Conservation (phyloP, 331 rosid species). For the Cydonia oblonga region DNA sequence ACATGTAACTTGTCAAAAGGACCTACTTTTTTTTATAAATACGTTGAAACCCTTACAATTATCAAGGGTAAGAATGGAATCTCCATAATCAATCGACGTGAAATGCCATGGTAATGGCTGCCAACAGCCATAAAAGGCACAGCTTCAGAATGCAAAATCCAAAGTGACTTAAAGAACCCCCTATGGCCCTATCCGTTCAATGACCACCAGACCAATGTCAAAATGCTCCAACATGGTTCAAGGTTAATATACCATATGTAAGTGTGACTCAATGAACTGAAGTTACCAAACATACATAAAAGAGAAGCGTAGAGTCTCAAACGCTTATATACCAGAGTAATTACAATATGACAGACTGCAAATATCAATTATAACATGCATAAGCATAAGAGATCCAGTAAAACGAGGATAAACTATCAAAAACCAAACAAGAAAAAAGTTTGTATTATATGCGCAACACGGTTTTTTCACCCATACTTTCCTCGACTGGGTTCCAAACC, state of each 20-base stretch:
- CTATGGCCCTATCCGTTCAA: background rate
- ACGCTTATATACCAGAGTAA: background rate
- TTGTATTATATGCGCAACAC: background rate
- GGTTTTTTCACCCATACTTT: background rate
- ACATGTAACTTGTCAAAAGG: constrained; percentile 18
- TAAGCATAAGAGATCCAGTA: background rate
- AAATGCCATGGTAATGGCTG: background rate
- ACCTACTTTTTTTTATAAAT: background rate
- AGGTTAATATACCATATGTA: background rate
- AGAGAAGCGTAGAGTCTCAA: background rate
- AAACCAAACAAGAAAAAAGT: background rate
- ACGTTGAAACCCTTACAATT: background rate
- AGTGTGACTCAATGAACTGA: background rate
- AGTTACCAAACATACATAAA: background rate
- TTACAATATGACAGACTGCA: background rate
- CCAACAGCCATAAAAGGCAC: background rate
- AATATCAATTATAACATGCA: background rate
- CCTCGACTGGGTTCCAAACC: too few relatives aligned
- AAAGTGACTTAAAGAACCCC: background rate
- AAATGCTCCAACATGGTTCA: background rate
- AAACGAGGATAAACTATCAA: background rate
- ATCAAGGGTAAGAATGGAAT: background rate
- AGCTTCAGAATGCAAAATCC: background rate
- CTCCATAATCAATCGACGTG: background rate
- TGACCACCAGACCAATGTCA: background rate